Conservation (phyloP, 2,329 filamentous ascomycete species). For the Pseudocercospora ulei region DNA sequence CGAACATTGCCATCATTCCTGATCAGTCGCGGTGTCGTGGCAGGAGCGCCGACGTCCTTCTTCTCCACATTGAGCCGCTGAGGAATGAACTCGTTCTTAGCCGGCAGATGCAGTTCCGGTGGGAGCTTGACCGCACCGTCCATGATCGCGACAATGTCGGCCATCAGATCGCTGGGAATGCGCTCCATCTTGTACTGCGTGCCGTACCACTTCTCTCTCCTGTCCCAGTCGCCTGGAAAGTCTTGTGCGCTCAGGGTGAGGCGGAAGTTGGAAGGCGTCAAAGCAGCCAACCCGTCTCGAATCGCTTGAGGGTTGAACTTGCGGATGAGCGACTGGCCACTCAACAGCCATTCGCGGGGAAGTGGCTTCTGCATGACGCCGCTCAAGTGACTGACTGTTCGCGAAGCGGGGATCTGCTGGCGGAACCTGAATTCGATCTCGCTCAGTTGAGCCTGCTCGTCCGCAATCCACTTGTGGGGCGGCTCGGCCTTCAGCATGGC, state of each 20-base stretch:
- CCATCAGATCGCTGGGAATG: conserved; percentile 65
- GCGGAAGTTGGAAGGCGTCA: conserved; percentile 82
- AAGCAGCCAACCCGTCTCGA: conserved; percentile 58
- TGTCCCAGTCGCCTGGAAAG: conserved; percentile 71
- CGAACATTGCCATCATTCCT: conserved; percentile 71
- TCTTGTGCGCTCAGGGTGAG: conserved; percentile 74
- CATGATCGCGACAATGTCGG: conserved; percentile 57
- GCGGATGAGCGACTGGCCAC: conserved; percentile 63
- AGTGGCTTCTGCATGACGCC: conserved; percentile 85
- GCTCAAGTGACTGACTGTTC: conserved; percentile 76
- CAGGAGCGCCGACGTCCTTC: conserved; percentile 70
- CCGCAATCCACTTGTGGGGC: conserved; percentile 85
- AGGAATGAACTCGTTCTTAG: conserved; percentile 92
- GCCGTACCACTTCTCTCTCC: conserved; percentile 94
- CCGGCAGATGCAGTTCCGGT: conserved; percentile 69
- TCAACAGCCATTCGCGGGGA: conserved; percentile 78
- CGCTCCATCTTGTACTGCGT: conserved; percentile 82
- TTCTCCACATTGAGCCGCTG: conserved; percentile 89
- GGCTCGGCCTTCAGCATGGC: conserved; percentile 69
- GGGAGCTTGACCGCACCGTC: conserved; percentile 50
- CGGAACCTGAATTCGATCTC: conserved; percentile 93
- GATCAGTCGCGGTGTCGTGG: conserved; percentile 66
- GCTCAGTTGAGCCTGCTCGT: conserved; percentile 80
- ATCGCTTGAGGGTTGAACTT: conserved; percentile 75
- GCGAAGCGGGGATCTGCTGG: conserved; percentile 80